Evolutionary conservation across 2,329 filamentous ascomycete genomes (phyloP).

Genomic region (Raffaelea arxii): DNA sequence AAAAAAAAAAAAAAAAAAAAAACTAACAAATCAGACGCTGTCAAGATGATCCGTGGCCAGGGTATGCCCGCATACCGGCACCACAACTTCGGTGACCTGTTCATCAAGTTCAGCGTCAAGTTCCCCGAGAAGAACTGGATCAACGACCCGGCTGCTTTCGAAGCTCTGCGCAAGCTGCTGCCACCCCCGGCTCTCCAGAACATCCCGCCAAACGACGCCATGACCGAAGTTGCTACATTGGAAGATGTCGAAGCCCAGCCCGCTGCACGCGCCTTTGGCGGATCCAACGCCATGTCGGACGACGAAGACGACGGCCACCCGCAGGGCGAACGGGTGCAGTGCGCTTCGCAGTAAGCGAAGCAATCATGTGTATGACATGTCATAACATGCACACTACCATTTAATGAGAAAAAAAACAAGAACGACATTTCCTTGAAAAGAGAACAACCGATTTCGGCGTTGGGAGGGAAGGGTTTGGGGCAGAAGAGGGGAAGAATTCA

Average conservation of each 20-base stretch:
- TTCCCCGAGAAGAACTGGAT: slow-evolving; percentile 78
- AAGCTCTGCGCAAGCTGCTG: slow-evolving; percentile 75
- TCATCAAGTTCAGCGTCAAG: slow-evolving; percentile 95
- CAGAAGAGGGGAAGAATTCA: too few relatives aligned
- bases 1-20: background rate
- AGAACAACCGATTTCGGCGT: too few relatives aligned
- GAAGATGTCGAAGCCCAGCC: slow-evolving; percentile 73
- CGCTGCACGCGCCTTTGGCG: slow-evolving; percentile 51
- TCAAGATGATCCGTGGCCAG: slow-evolving; percentile 92
- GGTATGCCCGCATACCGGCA: slow-evolving; percentile 96
- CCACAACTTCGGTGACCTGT: slow-evolving; percentile 92
- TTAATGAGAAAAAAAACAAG: background rate
- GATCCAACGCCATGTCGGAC: slow-evolving; percentile 54
- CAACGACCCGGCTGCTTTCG: slow-evolving; percentile 58
- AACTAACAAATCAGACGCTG: slow-evolving; percentile 48
- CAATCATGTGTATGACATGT: too few relatives aligned
- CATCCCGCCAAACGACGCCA: slow-evolving; percentile 68
- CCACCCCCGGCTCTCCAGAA: slow-evolving; percentile 56
- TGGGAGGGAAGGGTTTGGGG: too few relatives aligned
- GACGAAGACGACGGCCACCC: slow-evolving; percentile 70
- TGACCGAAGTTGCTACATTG: slow-evolving; percentile 82
- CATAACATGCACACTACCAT: background rate
- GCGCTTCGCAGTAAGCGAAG: slow-evolving; percentile 65
- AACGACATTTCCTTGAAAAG: too few relatives aligned
- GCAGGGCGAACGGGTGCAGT: slow-evolving; percentile 73